Conservation (phyloP, 106 monocot genomes). For the Dendrobium chrysotoxum region DNA sequence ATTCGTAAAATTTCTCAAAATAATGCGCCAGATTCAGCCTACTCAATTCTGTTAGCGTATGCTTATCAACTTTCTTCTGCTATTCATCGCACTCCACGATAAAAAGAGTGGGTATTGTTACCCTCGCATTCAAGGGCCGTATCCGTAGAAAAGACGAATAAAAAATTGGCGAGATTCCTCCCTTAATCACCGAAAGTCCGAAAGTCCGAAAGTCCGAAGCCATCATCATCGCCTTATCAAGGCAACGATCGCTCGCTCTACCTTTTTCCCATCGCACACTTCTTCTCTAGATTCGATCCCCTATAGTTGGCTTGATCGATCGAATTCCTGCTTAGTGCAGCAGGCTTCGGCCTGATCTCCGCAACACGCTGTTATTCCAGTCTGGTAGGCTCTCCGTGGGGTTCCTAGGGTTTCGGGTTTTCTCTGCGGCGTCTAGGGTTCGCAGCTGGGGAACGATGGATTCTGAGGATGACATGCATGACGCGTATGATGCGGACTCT, state of each 20-base stretch:
- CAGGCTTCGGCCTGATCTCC: background rate
- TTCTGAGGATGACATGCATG: constrained; percentile 86
- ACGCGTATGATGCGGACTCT: constrained; percentile 64
- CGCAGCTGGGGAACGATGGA: constrained; percentile 42
- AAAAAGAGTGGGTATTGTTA: background rate
- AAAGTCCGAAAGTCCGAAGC: background rate
- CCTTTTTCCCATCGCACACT: background rate
- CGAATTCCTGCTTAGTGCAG: background rate
- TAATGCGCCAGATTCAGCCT: no score
- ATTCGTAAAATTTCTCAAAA: no score
- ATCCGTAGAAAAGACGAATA: constrained; percentile 7
- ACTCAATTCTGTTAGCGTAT: no score
- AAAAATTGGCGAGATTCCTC: constrained; percentile 1
- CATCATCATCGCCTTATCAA: background rate
- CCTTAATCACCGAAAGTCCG: background rate
- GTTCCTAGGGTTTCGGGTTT: background rate
- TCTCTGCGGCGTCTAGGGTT: background rate
- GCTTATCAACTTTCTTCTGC: no score
- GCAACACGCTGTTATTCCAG: background rate
- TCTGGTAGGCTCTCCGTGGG: background rate
- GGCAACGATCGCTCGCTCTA: background rate
- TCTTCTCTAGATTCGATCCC: background rate
- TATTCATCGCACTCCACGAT: background rate
- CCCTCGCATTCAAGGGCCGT: background rate
- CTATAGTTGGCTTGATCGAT: background rate